phyloP scores from a whole-genome alignment of 2,329 filamentous ascomycete genomes.

The Clathrospora elynae region DNA sequence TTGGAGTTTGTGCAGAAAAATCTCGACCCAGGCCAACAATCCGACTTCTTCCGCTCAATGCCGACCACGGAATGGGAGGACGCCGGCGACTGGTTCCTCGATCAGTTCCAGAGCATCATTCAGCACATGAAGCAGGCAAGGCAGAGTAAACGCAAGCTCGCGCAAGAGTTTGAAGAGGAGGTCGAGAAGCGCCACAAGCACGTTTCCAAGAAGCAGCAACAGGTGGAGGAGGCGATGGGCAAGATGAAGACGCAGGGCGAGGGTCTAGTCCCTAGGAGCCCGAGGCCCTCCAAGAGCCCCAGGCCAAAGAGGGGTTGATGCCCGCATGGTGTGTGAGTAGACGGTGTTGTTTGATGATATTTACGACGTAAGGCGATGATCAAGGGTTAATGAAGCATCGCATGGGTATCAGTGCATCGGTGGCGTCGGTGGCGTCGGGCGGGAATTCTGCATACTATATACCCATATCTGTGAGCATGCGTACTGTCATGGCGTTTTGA shows the following conservation, averaged over 20 bases:
- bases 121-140: conserved; percentile 58
- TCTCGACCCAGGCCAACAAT: conserved; percentile 47
- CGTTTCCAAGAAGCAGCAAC: conserved; percentile 56
- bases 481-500: background rate
- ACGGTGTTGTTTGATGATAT: background rate
- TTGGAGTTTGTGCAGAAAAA: conserved; percentile 33
- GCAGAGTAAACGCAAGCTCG: conserved; percentile 59
- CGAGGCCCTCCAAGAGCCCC: conserved; percentile 33
- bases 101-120: conserved; percentile 59
- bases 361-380: background rate
- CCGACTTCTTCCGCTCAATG: conserved; percentile 58
- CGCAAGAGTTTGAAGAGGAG: conserved; percentile 60
- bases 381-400: background rate
- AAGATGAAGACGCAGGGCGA: conserved; percentile 62
- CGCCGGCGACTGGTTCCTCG: conserved; percentile 65
- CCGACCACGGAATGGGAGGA: conserved; percentile 64
- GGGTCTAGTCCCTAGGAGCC: conserved; percentile 56
- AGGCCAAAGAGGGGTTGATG: conserved; percentile 14
- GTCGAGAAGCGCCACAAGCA: conserved; percentile 59
- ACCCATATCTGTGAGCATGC: conserved; percentile 8
- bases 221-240: conserved; percentile 56
- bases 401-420: no score
- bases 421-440: background rate
- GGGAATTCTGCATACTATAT: conserved; percentile 7
- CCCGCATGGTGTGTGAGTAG: background rate